Base-by-base conservation (phyloP, 2,329 filamentous ascomycete species). In the Pyrenochaeta sp. region DNA sequence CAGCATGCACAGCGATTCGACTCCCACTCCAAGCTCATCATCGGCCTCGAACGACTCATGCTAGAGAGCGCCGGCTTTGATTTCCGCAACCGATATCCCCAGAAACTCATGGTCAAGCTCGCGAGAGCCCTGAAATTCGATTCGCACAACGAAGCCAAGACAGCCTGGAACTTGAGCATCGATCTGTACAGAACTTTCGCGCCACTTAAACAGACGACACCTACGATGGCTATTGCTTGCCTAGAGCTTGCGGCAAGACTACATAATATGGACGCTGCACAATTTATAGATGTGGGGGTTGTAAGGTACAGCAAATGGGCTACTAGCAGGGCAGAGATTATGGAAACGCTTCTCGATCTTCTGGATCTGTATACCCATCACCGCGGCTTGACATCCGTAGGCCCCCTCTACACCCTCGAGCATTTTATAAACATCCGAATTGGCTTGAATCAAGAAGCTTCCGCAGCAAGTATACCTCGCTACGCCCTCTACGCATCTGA, bases 181-280 rank as follows among this genome's bases (percentile, higher is more conserved):
- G 95, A 99, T 78, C 82, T 97, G 46, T 97, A 97, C 80, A 92
- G 93, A 73, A 99, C 95, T 0, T 96, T 95, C 77, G 90, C 92
- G 0, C 93, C 93, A 8, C 84, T 98, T 56, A 98, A 98, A 80
- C 92, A 96, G 70, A 91, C 89, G 0, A 91, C 91, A 0, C 87
- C 90, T n/a, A 91, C 92, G 13, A 89, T 97, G 84, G 92, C 91
- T 0, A 86, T 96, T 69, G 90, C 90, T 9, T 87, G 92, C 64
- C 80, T 96, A 10, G 93, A 97, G 78, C 85, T 98, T 36, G 90
- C 93, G 0, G 87, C 89, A 0, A 85, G 91, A 27, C 78, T 97
- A 54, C 82, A 86, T 34, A 84, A 84, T 49, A 81, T 83, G 39
- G 83, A 86, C 43, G 67, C 86, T 7, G 82, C 85, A 7, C 75